Evolutionary conservation across 495 filamentous ascomycete species (phyloP), one percentile per base, ranked within the genome.

Genomic region (Apodospora peruviana): DNA sequence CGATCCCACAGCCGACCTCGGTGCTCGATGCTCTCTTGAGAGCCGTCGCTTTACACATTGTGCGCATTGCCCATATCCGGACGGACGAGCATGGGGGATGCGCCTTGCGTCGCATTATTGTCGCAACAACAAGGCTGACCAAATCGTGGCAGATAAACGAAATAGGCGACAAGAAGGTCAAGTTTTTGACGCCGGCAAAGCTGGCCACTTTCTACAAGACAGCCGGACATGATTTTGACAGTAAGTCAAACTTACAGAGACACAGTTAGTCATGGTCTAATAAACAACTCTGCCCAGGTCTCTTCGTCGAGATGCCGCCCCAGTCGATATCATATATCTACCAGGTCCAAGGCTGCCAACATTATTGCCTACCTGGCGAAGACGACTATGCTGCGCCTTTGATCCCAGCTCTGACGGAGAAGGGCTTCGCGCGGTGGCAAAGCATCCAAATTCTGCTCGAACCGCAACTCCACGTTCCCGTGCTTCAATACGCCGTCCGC

Each of bases 391-490:
- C 78, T 2, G 68, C 83, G 10, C 93, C 93, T 0, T 80, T 78
- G 1, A 75, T 95, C 32, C 93, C 93, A 9, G 87, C 89, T 12
- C 71, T 98, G 47, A 90, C 90, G 34, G 72, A 77, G 0, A 80
- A 79, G 53, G 93, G 93, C 20, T 98, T 95, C 62, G 84, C 91
- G 35, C 82, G 85, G 59, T 98, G 91, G 91, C 88, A 96, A 74
- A 87, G 87, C 2, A 90, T 98, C 14, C 90, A 97, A 68, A 70
- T 95, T 23, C 74, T 97, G 24, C 78, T 97, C 11, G 87, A 85
- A 45, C 93, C 94, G 2, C 84, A 89, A 52, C 87, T 91, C 58
- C 91, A 97, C 69, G 85, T 86, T 2, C 81, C 81, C 1, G 91
- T 88, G 54, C 61, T 98, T 7, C 90, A 91, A 57, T 83, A 80